Evolutionary conservation across 805 yeast species (phyloP).

Genomic region (Limtongia smithiae): DNA sequence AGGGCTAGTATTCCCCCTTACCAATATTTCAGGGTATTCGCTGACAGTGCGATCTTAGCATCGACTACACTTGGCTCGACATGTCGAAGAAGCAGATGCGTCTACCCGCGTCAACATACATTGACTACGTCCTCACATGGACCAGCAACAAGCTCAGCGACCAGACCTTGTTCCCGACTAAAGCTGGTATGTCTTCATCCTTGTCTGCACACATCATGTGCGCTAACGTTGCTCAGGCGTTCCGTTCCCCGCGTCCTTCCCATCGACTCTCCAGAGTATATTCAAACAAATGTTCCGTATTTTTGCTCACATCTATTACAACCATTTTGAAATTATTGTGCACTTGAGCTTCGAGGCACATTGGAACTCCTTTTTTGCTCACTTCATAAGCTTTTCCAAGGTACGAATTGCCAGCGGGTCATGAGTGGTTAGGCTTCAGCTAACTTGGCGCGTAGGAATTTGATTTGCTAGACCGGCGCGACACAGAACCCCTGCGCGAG

Average conservation of each 20-base stretch:
- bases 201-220: not conserved
- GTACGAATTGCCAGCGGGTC: too few species aligned
- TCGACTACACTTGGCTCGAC: slow-evolving; percentile 89
- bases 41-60: slow-evolving; percentile 34
- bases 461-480: slow-evolving; percentile 71
- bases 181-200: slow-evolving; percentile 53
- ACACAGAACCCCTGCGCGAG: slow-evolving; percentile 71
- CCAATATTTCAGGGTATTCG: not conserved
- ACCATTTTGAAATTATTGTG: slow-evolving; percentile 90
- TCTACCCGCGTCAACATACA: slow-evolving; percentile 88
- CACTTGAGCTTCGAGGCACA: slow-evolving; percentile 93
- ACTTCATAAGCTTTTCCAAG: slow-evolving; percentile 79
- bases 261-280: slow-evolving; percentile 79
- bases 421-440: too few species aligned
- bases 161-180: slow-evolving; percentile 86
- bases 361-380: slow-evolving; percentile 97
- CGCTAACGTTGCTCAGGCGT: slow-evolving; percentile 30
- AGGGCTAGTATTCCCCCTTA: slow-evolving; percentile 37
- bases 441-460: slow-evolving; percentile 49
- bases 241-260: slow-evolving; percentile 83
- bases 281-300: slow-evolving; percentile 90
- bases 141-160: slow-evolving; percentile 83
- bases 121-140: slow-evolving; percentile 89
- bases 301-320: slow-evolving; percentile 91
- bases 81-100: slow-evolving; percentile 73